Evolutionary conservation across 176 grass and related monocot genomes (phyloP).

Genomic region (Dactylis glomerata): DNA sequence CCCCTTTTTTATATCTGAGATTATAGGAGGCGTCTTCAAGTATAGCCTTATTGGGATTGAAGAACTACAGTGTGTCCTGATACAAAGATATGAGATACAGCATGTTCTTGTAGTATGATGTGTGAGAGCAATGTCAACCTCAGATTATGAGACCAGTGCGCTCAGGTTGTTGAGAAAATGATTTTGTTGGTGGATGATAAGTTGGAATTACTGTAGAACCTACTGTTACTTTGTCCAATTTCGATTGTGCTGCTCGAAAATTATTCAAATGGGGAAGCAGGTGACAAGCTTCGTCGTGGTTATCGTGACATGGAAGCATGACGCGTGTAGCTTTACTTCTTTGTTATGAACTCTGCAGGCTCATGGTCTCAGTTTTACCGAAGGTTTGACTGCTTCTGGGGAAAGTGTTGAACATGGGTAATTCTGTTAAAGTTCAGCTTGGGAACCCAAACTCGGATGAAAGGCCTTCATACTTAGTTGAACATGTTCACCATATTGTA

Average conservation of each 20-base stretch:
- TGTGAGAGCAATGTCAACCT: background rate
- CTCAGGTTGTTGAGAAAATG: background rate
- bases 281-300: background rate
- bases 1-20: background rate
- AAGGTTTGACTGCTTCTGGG: background rate
- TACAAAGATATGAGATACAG: background rate
- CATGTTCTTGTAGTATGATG: background rate
- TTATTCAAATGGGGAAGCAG: background rate
- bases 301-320: background rate
- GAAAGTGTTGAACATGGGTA: background rate
- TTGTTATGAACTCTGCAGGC: background rate
- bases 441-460: background rate
- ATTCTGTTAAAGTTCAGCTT: background rate
- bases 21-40: background rate
- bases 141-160: background rate
- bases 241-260: background rate
- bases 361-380: background rate
- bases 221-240: background rate
- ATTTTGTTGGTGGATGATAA: background rate
- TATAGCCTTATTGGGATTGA: too few species aligned
- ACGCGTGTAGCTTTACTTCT: too few species aligned
- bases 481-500: background rate
- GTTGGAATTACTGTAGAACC: too few species aligned
- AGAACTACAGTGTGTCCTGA: background rate
- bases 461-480: background rate